Evolutionary conservation across 345 rosid genomes (phyloP).

Genomic region (Aegle marmelos): DNA sequence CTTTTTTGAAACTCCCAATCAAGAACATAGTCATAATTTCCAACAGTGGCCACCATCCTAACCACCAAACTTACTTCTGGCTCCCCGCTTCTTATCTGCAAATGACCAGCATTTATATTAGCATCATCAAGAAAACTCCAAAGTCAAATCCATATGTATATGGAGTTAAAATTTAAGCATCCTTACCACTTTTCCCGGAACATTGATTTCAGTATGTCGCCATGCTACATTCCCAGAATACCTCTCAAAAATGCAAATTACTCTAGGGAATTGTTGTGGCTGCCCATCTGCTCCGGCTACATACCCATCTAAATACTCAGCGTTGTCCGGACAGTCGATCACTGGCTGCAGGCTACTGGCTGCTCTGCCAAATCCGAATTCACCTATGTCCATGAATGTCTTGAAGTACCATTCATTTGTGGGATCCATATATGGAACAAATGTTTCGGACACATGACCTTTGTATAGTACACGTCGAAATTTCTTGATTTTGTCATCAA

Average conservation of each 20-base stretch:
- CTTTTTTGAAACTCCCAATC: slow-evolving; percentile 77
- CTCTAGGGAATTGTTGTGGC: slow-evolving; percentile 44
- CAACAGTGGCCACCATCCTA: slow-evolving; percentile 72
- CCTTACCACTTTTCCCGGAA: slow-evolving; percentile 71
- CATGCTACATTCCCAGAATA: slow-evolving; percentile 53
- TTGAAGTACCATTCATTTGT: slow-evolving; percentile 73
- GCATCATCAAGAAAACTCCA: neutral
- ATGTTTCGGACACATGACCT: slow-evolving; percentile 77
- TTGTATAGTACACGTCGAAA: slow-evolving; percentile 49
- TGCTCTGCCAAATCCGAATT: slow-evolving; percentile 70
- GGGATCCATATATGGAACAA: slow-evolving; percentile 85
- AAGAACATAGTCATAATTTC: slow-evolving; percentile 76
- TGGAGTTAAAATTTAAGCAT: neutral
- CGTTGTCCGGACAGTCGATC: slow-evolving; percentile 64
- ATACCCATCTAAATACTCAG: slow-evolving; percentile 54
- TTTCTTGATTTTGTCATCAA: slow-evolving; percentile 32
- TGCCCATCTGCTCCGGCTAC: slow-evolving; percentile 56
- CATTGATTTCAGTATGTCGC: slow-evolving; percentile 69
- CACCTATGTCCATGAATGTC: slow-evolving; percentile 77
- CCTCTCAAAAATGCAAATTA: slow-evolving; percentile 65
- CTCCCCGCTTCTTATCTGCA: slow-evolving; percentile 65
- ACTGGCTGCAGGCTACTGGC: slow-evolving; percentile 54
- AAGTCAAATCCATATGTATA: neutral
- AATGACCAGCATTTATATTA: neutral
- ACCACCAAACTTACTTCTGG: slow-evolving; percentile 64